phyloP scores from a whole-genome alignment of 2,329 filamentous ascomycete species.

The Chaetomiaceae sp. region DNA sequence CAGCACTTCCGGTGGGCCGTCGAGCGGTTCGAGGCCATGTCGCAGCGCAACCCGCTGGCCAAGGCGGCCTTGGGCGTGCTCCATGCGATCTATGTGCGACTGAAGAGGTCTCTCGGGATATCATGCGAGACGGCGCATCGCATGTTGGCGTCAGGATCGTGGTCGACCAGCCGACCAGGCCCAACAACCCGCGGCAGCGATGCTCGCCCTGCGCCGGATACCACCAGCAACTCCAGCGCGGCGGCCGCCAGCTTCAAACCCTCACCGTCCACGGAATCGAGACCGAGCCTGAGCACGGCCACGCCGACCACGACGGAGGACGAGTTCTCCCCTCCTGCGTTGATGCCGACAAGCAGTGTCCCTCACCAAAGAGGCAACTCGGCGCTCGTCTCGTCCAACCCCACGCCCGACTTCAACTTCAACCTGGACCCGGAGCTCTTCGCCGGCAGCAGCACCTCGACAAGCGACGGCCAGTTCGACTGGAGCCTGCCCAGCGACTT shows the following conservation, averaged over 20 bases:
- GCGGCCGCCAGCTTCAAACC: neutral
- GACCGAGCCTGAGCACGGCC: neutral
- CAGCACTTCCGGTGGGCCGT: constrained; percentile 58
- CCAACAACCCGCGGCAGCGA: neutral
- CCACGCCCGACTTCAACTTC: neutral
- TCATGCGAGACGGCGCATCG: neutral
- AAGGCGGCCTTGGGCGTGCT: constrained; percentile 52
- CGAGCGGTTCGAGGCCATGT: constrained; percentile 55
- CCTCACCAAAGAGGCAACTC: neutral
- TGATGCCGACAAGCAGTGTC: neutral
- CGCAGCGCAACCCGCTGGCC: constrained; percentile 49
- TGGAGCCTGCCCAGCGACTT: constrained; percentile 44
- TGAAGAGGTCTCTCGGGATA: constrained; percentile 46
- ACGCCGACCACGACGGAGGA: neutral
- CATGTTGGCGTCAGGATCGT: neutral
- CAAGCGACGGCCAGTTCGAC: constrained; percentile 23
- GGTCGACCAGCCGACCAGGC: neutral
- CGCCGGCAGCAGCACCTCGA: neutral
- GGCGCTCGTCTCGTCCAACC: neutral
- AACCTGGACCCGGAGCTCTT: constrained; percentile 5
- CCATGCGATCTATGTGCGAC: constrained; percentile 49
- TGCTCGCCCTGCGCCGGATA: neutral
- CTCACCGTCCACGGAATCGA: neutral
- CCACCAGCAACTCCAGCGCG: neutral
- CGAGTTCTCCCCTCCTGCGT: neutral